A percentile compares a stretch with the other conserved stretches of the same genome.
phyloP scores from a whole-genome alignment of 352 stramenopile species.

The Halophytophthora polymorphica region DNA sequence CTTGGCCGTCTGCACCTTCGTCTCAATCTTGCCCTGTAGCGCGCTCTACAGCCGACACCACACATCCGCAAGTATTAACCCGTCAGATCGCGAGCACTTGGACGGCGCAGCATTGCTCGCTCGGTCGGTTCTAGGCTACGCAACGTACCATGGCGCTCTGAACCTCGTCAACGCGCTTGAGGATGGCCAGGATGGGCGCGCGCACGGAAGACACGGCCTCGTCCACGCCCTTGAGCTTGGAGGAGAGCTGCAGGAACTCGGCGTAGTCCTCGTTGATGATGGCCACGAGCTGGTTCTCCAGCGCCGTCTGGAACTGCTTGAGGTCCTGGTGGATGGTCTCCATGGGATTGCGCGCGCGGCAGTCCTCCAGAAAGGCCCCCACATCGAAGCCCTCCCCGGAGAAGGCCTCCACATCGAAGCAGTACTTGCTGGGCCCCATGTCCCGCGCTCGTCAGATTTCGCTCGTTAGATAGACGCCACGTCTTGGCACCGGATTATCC shows the following conservation, averaged over 20 bases:
- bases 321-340: conserved; percentile 85
- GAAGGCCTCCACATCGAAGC: conserved; percentile 83
- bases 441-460: too few species aligned
- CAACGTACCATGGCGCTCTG: conserved; percentile 53
- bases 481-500: too few species aligned
- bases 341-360: conserved; percentile 68
- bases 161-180: conserved; percentile 76
- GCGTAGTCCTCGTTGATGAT: conserved; percentile 90
- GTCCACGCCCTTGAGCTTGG: conserved; percentile 83
- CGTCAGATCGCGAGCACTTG: not conserved
- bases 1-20: conserved; percentile 37
- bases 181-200: conserved; percentile 62
- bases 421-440: conserved; percentile 60
- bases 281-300: conserved; percentile 87
- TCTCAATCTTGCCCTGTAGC: conserved; percentile 55
- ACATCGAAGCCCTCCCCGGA: conserved; percentile 72
- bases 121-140: not conserved
- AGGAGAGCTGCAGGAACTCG: conserved; percentile 88
- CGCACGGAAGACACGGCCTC: conserved; percentile 80
- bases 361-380: conserved; percentile 71
- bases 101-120: too few species aligned
- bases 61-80: not conserved
- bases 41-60: conserved; percentile 21
- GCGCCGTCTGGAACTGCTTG: conserved; percentile 76
- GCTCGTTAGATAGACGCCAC: too few species aligned